Evolutionary conservation across 495 filamentous ascomycete species (phyloP).

Genomic region (Neurospora africana): DNA sequence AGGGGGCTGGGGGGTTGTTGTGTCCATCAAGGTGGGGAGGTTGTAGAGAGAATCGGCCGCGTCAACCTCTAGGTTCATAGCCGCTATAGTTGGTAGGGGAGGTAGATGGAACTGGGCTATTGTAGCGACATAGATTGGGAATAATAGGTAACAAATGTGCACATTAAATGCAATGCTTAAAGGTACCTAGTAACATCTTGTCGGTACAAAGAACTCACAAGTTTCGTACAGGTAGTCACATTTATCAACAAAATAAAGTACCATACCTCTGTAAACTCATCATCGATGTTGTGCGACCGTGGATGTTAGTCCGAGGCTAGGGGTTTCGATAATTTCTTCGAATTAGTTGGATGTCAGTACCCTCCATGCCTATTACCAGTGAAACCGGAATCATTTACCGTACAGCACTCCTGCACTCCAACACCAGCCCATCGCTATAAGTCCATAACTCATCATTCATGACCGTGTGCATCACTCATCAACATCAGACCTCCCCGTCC

Average conservation of each 20-base stretch:
- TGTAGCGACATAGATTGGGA: neutral
- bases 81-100: neutral
- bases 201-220: neutral
- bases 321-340: neutral
- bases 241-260: neutral
- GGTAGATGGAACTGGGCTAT: neutral
- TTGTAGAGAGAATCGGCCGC: neutral
- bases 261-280: neutral
- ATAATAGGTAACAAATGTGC: neutral
- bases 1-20: constrained; percentile 39
- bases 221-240: neutral
- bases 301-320: neutral
- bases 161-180: neutral
- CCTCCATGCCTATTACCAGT: no score
- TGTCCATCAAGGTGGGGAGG: constrained; percentile 17
- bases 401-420: no score
- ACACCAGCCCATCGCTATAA: neutral
- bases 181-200: neutral
- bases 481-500: neutral
- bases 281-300: neutral
- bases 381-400: no score
- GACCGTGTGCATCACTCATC: neutral
- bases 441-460: neutral
- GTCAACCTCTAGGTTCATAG: neutral
- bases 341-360: neutral